These are phyloP conservation scores for Leccinum longicurvipes DNA, from an alignment of 768 basidiomycete species.

Conservation along the genomic window DNA sequence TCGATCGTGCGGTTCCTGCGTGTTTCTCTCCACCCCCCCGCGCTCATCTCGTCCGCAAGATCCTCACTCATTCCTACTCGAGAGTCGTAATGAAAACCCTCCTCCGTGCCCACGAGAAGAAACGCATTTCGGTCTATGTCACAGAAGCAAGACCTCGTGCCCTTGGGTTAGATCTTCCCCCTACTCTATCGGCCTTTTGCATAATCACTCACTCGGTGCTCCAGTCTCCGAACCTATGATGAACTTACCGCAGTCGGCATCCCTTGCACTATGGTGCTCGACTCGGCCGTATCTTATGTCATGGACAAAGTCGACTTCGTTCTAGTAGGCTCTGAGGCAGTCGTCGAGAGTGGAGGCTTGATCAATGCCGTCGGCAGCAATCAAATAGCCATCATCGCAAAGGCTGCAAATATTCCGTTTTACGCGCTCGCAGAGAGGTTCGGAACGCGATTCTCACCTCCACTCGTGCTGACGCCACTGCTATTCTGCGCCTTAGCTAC, in stretches of 20 bases:
- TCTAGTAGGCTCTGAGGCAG: slow-evolving; percentile 95
- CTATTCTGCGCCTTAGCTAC: slow-evolving; percentile 50
- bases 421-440: slow-evolving; percentile 93
- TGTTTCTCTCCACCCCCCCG: slow-evolving; percentile 12
- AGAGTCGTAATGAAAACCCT: slow-evolving; percentile 93
- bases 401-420: slow-evolving; percentile 91
- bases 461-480: slow-evolving; percentile 20
- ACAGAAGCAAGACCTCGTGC: slow-evolving; percentile 92
- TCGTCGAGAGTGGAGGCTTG: slow-evolving; percentile 93
- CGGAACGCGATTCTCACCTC: slow-evolving; percentile 21
- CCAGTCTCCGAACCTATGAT: slow-evolving; percentile 88
- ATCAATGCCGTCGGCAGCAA: slow-evolving; percentile 94
- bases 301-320: slow-evolving; percentile 97
- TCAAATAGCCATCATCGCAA: slow-evolving; percentile 95
- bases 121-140: slow-evolving; percentile 96
- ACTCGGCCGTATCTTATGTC: slow-evolving; percentile 94
- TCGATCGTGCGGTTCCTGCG: slow-evolving; percentile 58
- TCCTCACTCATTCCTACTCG: slow-evolving; percentile 96
- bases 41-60: slow-evolving; percentile 45
- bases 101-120: slow-evolving; percentile 83
- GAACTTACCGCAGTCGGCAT: slow-evolving; percentile 85
- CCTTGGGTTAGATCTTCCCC: slow-evolving; percentile 60
- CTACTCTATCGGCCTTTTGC: background rate
- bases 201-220: slow-evolving; percentile 4
- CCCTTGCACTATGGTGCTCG: slow-evolving; percentile 90